Percentiles rank a stretch among this genome's conserved stretches.
Evolutionary conservation across 805 yeast species (phyloP).

Genomic region (Kodamaea kaohsiungensis): DNA sequence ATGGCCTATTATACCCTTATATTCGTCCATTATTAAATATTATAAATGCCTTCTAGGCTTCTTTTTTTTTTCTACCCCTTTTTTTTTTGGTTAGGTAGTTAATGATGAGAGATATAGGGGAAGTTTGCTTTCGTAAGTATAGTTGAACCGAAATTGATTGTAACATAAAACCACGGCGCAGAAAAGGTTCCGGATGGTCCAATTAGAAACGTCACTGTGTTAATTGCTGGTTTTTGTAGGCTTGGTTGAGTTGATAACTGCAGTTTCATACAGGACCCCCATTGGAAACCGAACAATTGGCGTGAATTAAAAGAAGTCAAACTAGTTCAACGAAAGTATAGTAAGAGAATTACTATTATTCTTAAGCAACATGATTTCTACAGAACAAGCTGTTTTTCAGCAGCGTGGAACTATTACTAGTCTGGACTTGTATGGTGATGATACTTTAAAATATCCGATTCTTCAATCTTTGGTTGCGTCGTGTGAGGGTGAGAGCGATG

Average conservation of each 20-base stretch:
- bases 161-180: neutral
- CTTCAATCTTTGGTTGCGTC: slow-evolving; percentile 5
- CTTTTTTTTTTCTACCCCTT: neutral
- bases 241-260: slow-evolving; percentile 4
- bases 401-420: neutral
- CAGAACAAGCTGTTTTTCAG: neutral
- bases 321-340: neutral
- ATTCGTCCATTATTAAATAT: neutral
- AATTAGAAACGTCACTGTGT: neutral
- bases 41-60: neutral
- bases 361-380: neutral
- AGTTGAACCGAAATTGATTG: neutral
- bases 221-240: neutral
- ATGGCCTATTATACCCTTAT: too few species aligned
- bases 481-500: neutral
- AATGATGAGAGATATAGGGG: neutral
- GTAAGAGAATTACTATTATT: neutral
- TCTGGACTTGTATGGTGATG: slow-evolving; percentile 14
- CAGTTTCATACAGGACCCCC: neutral
- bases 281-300: neutral
- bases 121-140: neutral
- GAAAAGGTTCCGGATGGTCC: neutral
- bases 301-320: neutral
- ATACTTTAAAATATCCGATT: slow-evolving; percentile 30
- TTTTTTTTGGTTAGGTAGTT: neutral